Evolutionary conservation across 2,329 filamentous ascomycete species (phyloP), one percentile per base, ranked within the genome.

Genomic region (Colletotrichum liaoningense): DNA sequence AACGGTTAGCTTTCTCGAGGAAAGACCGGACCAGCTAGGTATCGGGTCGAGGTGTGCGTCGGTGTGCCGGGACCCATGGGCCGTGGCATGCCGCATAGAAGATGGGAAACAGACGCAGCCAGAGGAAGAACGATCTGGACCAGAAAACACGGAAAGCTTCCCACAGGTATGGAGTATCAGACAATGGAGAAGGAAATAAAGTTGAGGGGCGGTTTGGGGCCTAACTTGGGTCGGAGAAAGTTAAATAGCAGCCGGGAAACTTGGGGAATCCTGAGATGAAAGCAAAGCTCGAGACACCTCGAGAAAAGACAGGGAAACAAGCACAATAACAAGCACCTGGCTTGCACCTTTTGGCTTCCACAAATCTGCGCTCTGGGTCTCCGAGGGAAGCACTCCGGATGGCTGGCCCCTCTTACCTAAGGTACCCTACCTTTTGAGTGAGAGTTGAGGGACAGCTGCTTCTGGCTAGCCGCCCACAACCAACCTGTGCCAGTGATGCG

Each of bases 161-260:
- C 22, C 24, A 12, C 14, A 19, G 22, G 26, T n/a, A 24, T 5
- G 38, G 38, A 42, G 38, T 42, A 19, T 42, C 38, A 49, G 19
- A 49, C 8, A 22, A 49, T 19, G 26, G 38, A n/a, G 49, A 52
- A 19, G 11, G 35, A 54, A 57, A 70, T 42, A 70, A 70, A 55
- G 67, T 73, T 70, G 42, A 72, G 66, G 70, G 70, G 70, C 46
- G 64, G 55, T 59, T 58, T 64, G 66, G 56, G 55, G 54, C 46
- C 66, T 69, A 57, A 69, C 64, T 59, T 46, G n/a, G 66, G 19
- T 49, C 3, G 58, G 35, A n/a, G 4, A 30, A 52, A 63, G 38
- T 55, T 35, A 63, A 63, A 58, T 42, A 72, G 35, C 16, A 52
- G 33, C 33, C 11, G 33, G 33, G 28, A 55, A 55, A 69, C 22